These are phyloP conservation scores for Coelastrella sp. DNA, from an alignment of 139 green algal genomes.

Conservation along the genomic window DNA sequence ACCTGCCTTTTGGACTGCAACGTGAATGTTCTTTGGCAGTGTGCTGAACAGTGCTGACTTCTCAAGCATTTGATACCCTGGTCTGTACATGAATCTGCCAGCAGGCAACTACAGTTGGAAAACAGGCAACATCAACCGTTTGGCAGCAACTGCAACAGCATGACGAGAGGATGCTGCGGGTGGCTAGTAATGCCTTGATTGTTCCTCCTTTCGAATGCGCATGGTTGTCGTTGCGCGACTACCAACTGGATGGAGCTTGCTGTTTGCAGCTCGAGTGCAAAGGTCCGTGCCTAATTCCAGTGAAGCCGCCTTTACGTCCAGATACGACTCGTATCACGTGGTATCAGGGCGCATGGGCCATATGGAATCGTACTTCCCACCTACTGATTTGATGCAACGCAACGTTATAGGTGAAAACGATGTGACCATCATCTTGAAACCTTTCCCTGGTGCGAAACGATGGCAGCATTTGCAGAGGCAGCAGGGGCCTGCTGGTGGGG, in stretches of 20 bases:
- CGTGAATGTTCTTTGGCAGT: no score
- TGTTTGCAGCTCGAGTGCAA: conserved; percentile 80
- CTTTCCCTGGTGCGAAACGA: conserved; percentile 70
- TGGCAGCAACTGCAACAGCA: background rate
- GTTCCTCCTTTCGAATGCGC: conserved; percentile 89
- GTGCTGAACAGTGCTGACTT: no score
- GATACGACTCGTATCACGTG: background rate
- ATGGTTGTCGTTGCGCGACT: conserved; percentile 75
- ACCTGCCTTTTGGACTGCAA: no score
- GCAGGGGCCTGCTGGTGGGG: conserved; percentile 24
- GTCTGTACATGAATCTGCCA: no score
- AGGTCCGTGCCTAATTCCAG: conserved; percentile 49
- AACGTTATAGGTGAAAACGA: conserved; percentile 77
- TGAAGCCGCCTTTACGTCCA: no score
- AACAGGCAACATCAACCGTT: no score
- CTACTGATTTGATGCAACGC: background rate
- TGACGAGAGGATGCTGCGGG: conserved; percentile 50
- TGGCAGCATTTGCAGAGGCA: conserved; percentile 73
- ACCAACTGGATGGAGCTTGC: conserved; percentile 56
- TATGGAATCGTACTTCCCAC: background rate
- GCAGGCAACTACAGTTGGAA: no score
- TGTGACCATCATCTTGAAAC: conserved; percentile 84
- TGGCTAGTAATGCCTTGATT: conserved; percentile 68
- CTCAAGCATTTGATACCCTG: no score
- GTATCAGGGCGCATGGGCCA: background rate